Base-by-base conservation (phyloP, 768 basidiomycete genomes). In the Mycena amicta region DNA sequence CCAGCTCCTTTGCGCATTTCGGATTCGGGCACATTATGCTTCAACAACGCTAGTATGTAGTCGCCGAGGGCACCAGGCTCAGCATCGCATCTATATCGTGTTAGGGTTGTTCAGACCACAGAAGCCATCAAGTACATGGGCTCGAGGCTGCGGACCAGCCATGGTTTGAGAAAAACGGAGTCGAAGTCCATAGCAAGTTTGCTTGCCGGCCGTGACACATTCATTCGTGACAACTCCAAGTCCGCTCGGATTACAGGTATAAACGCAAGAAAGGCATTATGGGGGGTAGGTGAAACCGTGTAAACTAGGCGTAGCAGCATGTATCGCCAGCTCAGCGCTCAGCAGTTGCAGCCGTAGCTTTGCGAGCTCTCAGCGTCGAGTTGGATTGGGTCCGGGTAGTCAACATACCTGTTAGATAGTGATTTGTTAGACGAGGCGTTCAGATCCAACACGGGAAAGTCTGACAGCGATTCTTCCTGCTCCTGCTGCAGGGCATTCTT, bases 401-500 rank as follows among this genome's bases (percentile, higher is more conserved):
- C 96, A 67, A 94, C 90, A 78, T 94, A 95, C 73, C 95, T 98
- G 74, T 39, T 50, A 56, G 50, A 55, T 59, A 41, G 56, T 30
- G 11, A 40, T 55, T 53, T 27, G 47, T 55, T 30, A 43, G 61
- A 58, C 51, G 26, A 64, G 20, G 39, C 25, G 53, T 52, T 33
- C 5, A 61, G 33, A 57, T 23, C 23, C n/a, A 69, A 54, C 20
- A 23, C 2, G 40, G 40, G 61, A 53, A 41, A 61, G 25, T 66
- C 90, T 69, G 65, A 97, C 95, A 97, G 74, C 71, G 96, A 94
- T 61, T 94, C 93, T 71, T 98, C 97, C 50, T 92, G 88, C 72
- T 98, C 97, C 77, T 98, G 96, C 71, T 94, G 93, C 64, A 99
- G 76, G 12, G 97, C 97, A 72, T 97, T 98, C 91, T 96, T 96